Conservation (phyloP, 495 filamentous ascomycete genomes). For the Penicillium pulvis region DNA sequence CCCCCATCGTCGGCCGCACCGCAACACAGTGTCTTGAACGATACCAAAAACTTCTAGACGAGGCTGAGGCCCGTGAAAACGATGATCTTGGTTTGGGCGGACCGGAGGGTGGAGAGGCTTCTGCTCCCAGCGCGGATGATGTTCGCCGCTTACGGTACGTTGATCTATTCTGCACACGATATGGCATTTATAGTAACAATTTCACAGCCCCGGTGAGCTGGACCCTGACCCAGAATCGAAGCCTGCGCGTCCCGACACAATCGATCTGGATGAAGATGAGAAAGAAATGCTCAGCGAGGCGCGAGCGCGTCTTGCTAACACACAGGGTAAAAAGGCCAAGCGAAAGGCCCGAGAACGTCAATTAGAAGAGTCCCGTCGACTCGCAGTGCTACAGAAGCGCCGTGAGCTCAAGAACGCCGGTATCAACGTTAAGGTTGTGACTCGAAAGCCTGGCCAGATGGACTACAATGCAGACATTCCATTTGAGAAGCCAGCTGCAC, state of each 20-base stretch:
- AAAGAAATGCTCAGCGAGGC: slow-evolving; percentile 99
- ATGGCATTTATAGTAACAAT: slow-evolving; percentile 23
- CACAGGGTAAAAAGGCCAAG: slow-evolving; percentile 98
- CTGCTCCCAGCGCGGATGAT: slow-evolving; percentile 90
- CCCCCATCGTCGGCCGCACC: slow-evolving; percentile 92
- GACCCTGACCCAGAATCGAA: slow-evolving; percentile 97
- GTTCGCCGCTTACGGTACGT: slow-evolving; percentile 74
- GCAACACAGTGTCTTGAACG: slow-evolving; percentile 96
- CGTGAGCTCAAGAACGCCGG: slow-evolving; percentile 95
- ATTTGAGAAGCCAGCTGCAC: slow-evolving; percentile 87
- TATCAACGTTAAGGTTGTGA: slow-evolving; percentile 97
- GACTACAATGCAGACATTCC: slow-evolving; percentile 99
- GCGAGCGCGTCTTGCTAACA: slow-evolving; percentile 92
- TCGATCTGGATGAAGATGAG: slow-evolving; percentile 97
- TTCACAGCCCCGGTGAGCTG: slow-evolving; percentile 76
- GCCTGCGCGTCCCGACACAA: slow-evolving; percentile 94
- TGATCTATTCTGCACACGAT: neutral
- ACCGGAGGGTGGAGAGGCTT: slow-evolving; percentile 82
- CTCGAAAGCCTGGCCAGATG: slow-evolving; percentile 92
- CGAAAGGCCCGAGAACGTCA: slow-evolving; percentile 94
- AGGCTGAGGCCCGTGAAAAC: slow-evolving; percentile 88
- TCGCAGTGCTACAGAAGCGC: slow-evolving; percentile 91
- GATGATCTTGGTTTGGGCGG: slow-evolving; percentile 83
- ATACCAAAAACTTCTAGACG: slow-evolving; percentile 94
- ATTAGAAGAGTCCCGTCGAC: slow-evolving; percentile 86